Conservation (phyloP, 2,329 filamentous ascomycete genomes). For the Pestalotiopsis sp. region DNA sequence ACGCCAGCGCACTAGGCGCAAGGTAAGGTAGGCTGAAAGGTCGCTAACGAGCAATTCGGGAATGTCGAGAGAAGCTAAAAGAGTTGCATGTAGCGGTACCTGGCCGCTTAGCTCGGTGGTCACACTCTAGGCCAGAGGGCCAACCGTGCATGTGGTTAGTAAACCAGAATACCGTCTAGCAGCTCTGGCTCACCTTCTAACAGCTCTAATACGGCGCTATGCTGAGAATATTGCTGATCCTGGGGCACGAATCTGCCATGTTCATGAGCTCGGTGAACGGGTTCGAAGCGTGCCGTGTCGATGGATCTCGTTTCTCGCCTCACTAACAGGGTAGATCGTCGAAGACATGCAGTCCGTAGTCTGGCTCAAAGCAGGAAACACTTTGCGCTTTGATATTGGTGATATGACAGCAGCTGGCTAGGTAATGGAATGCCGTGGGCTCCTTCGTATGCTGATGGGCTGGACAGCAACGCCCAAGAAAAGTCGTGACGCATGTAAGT, state of each 20-base stretch:
- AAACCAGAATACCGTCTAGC: not conserved
- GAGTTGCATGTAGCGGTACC: not conserved
- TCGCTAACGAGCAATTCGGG: not conserved
- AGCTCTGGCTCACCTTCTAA: not conserved
- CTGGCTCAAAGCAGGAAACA: not conserved
- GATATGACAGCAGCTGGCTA: not conserved
- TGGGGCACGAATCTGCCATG: not conserved
- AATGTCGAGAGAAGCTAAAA: not conserved
- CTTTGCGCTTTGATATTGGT: not conserved
- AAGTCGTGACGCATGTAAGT: slow-evolving; percentile 5
- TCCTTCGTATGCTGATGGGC: not conserved
- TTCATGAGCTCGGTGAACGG: not conserved
- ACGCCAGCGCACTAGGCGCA: not conserved
- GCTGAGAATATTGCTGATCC: not conserved
- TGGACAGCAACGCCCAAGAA: not conserved
- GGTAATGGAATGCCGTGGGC: not conserved
- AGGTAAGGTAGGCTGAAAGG: not conserved
- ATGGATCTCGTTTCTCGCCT: not conserved
- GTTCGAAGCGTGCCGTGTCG: not conserved
- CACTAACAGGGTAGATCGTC: not conserved
- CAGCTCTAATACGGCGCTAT: not conserved
- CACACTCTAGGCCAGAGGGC: not conserved
- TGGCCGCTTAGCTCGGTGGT: not conserved
- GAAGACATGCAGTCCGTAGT: not conserved
- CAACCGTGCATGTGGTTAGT: not conserved